Percentiles rank a stretch among this genome's conserved stretches.
Evolutionary conservation across 1,139 yeast genomes (phyloP).

Genomic region (Geotrichum aggregatum): DNA sequence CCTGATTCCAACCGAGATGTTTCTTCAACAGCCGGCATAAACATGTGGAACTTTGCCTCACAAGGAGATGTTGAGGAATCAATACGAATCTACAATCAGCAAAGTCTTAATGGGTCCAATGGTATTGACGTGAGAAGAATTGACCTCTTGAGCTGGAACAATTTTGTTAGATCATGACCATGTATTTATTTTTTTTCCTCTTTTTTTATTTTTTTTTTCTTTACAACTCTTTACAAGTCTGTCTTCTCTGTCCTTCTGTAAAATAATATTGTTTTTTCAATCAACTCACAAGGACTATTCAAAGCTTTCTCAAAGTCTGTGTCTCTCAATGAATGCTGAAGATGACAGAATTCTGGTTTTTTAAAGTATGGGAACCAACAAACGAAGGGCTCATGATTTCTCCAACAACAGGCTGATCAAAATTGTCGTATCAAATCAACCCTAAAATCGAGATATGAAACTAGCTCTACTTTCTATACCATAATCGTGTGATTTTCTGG

Average conservation of each 20-base stretch:
- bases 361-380: too few relatives aligned
- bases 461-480: constrained; percentile 64
- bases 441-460: neutral
- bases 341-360: too few relatives aligned
- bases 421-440: neutral
- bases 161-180: neutral
- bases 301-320: too few relatives aligned
- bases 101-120: neutral
- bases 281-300: too few relatives aligned
- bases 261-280: too few relatives aligned
- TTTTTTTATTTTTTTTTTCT: neutral
- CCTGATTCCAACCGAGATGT: too few relatives aligned
- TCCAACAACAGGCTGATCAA: too few relatives aligned
- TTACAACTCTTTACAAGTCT: too few relatives aligned
- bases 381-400: too few relatives aligned
- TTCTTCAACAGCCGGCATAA: neutral
- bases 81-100: neutral
- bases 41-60: constrained; percentile 4
- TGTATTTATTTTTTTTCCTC: neutral
- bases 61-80: neutral
- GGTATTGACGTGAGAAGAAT: neutral
- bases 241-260: too few relatives aligned
- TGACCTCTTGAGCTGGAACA: neutral
- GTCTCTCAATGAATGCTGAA: too few relatives aligned
- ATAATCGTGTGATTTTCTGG: constrained; percentile 74